Base-by-base conservation (phyloP, 2,329 filamentous ascomycete species). In the Bipolaris victoriae region DNA sequence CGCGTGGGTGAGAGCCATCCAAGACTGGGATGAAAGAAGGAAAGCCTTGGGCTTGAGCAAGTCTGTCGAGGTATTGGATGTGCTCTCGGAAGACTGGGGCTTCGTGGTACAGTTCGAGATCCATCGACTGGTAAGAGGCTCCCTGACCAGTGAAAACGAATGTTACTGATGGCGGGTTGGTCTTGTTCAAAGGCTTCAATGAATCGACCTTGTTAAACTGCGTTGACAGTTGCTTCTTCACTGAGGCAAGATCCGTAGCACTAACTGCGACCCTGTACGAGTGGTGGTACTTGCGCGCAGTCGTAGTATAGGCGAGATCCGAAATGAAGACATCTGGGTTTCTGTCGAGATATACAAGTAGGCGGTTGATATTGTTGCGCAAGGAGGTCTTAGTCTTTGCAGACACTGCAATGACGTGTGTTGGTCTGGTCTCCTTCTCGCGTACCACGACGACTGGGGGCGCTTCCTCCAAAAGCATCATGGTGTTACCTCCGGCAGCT, bases 101-200 rank as follows among this genome's bases (percentile, higher is more conserved):
- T 7, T 67, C 35, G 22, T 70, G 37, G 35, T 64, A 63, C 2
- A 71, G 52, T 45, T 67, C 52, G 15, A 49, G 41, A 26, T 41
- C 52, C 56, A 70, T 63, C 0, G 40, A 52, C 7, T 51, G 47
- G 49, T 74, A 68, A 1, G 52, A 64, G 1, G 70, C 57, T 3
- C 78, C 78, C 63, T 79, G 76, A 2, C 77, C 77, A 22, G 50
- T 53, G 43, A 53, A 47, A 11, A 40, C 50, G 11, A 53, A 53
- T 6, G 44, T 43, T 7, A 53, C 16, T 4, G 45, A 77, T 5
- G 49, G 40, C 3, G 49, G 16, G 7, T 36, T 31, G 13, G 13
- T 22, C 20, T 24, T 33, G 20, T 41, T 78, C 58, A 79, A 79
- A 13, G 65, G 61, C 53, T 29, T 22, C n/a, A 37, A 36, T 9